Base-by-base conservation (phyloP, 345 rosid genomes). In the Citrus unshiu region DNA sequence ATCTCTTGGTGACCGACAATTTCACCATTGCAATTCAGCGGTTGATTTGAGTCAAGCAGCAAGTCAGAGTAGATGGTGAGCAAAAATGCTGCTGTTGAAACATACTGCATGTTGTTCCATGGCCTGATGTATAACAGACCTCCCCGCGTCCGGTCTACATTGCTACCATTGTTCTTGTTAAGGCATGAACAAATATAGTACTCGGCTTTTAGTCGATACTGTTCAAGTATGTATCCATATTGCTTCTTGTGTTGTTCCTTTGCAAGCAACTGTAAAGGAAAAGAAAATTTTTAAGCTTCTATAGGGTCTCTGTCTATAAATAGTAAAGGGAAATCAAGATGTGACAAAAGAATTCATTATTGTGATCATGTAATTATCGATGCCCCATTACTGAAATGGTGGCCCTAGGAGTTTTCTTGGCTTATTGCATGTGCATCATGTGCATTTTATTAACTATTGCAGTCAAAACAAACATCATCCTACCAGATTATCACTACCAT, bases 71-170 rank as follows among this genome's bases (percentile, higher is more conserved):
- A 96, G 27, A 88, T 18, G 3, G 93, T 90, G 63, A 96, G 88
- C 72, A 96, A 95, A 82, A 96, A 96, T 0, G 93, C 78, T 0
- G 99, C 90, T 0, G 98, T 86, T 6, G 98, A 89, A 8, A 93
- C 97, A 68, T 96, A 93, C 81, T 96, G 98, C 93, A 96, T 91
- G 81, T 96, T 96, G 93, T 96, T 96, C 99, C 99, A 96, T 85
- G 91, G 88, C 64, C 98, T 87, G 80, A 94, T 76, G 87, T 87
- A 93, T 27, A 96, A 81, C 37, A 96, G 85, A 21, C 99, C 98
- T 9, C 79, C 95, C 1, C 97, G 98, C 35, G 94, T 94, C 37
- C 87, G 88, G 4, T 81, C 84, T 21, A 91, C 90, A 63, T 93
- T 93, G 80, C 83, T 74, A 40, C 71, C 82, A 51, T 65, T 76